phyloP scores from a whole-genome alignment of 345 rosid species.

The Eucalyptus urophylla region DNA sequence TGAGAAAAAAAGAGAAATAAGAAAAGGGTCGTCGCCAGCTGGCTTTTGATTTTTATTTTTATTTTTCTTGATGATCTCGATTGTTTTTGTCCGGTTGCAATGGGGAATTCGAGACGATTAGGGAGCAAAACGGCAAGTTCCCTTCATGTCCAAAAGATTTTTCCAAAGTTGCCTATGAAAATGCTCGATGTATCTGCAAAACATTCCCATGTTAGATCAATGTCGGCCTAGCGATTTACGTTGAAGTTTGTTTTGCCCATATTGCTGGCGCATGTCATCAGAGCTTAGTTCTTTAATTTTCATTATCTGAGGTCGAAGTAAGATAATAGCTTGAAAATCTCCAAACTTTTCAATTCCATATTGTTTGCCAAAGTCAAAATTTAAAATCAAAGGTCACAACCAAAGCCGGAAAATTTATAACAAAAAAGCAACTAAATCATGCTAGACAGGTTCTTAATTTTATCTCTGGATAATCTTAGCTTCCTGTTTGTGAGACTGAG shows the following conservation, averaged over 20 bases:
- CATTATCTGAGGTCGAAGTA: background rate
- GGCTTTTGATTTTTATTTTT: background rate
- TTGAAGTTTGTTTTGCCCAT: background rate
- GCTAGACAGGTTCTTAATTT: background rate
- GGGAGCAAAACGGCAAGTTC: background rate
- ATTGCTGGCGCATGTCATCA: background rate
- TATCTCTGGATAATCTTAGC: background rate
- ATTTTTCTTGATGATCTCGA: background rate
- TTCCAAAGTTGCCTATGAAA: background rate
- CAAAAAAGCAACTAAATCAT: background rate
- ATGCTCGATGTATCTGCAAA: background rate
- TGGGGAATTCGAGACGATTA: background rate
- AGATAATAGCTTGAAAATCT: background rate
- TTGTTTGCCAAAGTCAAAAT: background rate
- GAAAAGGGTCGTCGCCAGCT: background rate
- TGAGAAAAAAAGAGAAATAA: accelerated
- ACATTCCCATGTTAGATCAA: background rate
- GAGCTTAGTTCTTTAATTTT: background rate
- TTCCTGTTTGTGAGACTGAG: background rate
- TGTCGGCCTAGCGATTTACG: background rate
- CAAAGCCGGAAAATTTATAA: background rate
- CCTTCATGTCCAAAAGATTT: background rate
- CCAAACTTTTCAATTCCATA: background rate
- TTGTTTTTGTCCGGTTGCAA: background rate
- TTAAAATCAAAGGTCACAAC: background rate